Base-by-base conservation (phyloP, 805 yeast genomes). In the Metschnikowia kofuensis region DNA sequence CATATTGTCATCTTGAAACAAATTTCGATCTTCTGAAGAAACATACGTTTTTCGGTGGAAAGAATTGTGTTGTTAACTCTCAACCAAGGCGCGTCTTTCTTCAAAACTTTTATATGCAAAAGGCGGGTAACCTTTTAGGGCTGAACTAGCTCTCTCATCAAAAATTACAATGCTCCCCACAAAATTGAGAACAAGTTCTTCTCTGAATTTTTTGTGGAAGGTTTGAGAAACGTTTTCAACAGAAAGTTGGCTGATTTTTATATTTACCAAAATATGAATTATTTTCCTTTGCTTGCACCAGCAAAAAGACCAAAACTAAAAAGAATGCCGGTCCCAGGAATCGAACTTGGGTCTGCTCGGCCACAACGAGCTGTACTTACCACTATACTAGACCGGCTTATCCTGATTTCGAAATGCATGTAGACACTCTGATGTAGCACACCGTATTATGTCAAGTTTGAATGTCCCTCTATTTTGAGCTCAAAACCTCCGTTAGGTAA, bases 271-370 rank as follows among this genome's bases (percentile, higher is more conserved):
- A n/a, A n/a, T n/a, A n/a, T n/a, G n/a, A n/a, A n/a, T n/a, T n/a
- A n/a, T n/a, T n/a, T n/a, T n/a, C 16, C 12, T 21, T 13, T 2
- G 27, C 41, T 21, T n/a, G 15, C 6, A 11, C 26, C 7, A 8
- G 9, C 36, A 40, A 14, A 9, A 13, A 40, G n/a, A n/a, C n/a
- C n/a, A n/a, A n/a, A n/a, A 40, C 13, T 7, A 40, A 57, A 64
- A 70, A 68, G 64, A 57, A 51, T 80, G 84, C 84, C 83, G 83
- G 74, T 71, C 75, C 84, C 84, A 76, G 80, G 84, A 80, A 79
- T 79, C 84, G 84, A 80, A 80, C 84, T 78, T 77, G 82, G 84
- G 84, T 79, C 77, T 79, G 78, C 69, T 77, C 83, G 80, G 83
- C 84, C 84, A 80, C 83, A 79, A 79, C 80, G 84, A 77, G 69